Conservation (phyloP, 257 asterid species). For the Solanum sejunctum region DNA sequence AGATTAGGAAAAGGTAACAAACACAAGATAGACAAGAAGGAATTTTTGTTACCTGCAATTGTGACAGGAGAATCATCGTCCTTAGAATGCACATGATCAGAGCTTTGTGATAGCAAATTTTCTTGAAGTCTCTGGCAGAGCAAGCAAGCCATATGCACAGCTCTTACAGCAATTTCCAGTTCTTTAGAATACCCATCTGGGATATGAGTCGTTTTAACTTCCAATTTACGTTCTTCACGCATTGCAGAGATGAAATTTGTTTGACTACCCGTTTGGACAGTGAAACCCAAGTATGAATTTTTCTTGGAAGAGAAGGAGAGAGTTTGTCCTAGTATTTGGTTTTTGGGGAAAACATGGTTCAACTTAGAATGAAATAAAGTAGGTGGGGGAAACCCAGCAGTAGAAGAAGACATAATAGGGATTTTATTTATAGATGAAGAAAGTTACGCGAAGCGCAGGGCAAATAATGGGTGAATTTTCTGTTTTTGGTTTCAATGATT, state of each 20-base stretch:
- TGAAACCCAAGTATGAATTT: not conserved
- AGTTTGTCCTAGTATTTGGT: not conserved
- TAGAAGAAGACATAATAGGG: constrained; percentile 3
- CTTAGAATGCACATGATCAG: constrained; percentile 41
- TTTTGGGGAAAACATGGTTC: not conserved
- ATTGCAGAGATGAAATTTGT: constrained; percentile 10
- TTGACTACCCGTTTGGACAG: not conserved
- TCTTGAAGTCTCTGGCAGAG: constrained; percentile 54
- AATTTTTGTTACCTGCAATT: constrained; percentile 41
- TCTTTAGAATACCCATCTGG: constrained; percentile 22
- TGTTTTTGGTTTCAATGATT: not conserved
- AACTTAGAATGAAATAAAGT: not conserved
- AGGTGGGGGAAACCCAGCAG: constrained; percentile 5
- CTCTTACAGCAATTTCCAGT: constrained; percentile 64
- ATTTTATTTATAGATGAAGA: not conserved
- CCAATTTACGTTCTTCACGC: constrained; percentile 13
- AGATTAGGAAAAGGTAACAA: not conserved
- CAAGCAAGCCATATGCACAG: constrained; percentile 72
- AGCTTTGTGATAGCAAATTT: constrained; percentile 18
- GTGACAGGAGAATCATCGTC: constrained; percentile 75
- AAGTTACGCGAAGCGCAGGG: not conserved
- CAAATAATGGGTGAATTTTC: not conserved
- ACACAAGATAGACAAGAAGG: not conserved
- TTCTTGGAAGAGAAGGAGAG: not conserved
- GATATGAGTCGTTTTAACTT: constrained; percentile 12